A percentile compares a stretch with the other conserved stretches of the same genome.
These are phyloP conservation scores for Schizophyllum commune DNA, from an alignment of 1,284 basidiomycete species.

Conservation along the genomic window DNA sequence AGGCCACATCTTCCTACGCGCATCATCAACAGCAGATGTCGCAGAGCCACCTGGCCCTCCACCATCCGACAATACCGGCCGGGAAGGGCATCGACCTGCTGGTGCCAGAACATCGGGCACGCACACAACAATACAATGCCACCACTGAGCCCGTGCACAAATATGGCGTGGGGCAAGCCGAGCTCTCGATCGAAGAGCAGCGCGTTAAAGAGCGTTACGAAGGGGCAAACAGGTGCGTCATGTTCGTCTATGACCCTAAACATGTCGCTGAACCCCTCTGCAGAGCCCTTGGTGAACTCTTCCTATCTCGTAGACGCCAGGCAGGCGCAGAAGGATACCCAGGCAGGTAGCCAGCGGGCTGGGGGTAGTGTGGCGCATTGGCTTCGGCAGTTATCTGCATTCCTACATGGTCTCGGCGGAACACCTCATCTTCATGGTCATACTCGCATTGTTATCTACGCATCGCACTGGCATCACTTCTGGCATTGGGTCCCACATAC, in stretches of 20 bases:
- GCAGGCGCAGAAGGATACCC: slow-evolving; percentile 21
- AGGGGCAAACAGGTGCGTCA: slow-evolving; percentile 49
- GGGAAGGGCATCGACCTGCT: not conserved
- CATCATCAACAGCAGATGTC: slow-evolving; percentile 2
- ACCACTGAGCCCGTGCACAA: not conserved
- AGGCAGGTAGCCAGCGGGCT: slow-evolving; percentile 3
- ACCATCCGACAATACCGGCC: slow-evolving; percentile 2
- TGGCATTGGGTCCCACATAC: not conserved
- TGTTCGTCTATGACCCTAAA: not conserved
- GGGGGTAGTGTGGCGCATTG: slow-evolving; percentile 2
- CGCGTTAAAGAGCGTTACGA: slow-evolving; percentile 54
- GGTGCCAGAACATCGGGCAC: not conserved
- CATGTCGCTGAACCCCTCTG: not conserved
- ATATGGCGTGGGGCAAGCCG: not conserved
- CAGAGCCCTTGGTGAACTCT: slow-evolving; percentile 48
- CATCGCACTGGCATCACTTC: slow-evolving; percentile 1
- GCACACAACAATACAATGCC: not conserved
- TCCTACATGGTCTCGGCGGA: not conserved
- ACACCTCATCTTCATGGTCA: not conserved
- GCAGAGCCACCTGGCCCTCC: slow-evolving; percentile 3
- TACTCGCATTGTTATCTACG: slow-evolving; percentile 1
- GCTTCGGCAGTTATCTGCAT: not conserved
- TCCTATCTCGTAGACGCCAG: slow-evolving; percentile 52
- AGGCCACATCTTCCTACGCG: slow-evolving; percentile 1
- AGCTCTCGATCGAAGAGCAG: slow-evolving; percentile 22